phyloP scores from a whole-genome alignment of 441 rosid genomes.

The Daphne laureola region DNA sequence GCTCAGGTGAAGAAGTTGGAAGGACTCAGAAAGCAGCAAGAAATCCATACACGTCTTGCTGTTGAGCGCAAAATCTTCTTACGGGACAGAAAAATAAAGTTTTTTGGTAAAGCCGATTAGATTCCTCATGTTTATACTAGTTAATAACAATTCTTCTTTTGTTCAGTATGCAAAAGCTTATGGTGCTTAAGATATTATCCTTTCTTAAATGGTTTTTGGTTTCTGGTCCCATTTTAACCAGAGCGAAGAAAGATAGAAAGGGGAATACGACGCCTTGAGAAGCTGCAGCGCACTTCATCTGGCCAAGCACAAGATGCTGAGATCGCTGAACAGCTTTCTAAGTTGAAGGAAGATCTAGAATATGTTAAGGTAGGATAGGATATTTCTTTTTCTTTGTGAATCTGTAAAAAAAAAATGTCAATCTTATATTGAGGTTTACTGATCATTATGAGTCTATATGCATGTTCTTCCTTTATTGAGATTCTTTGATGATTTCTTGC shows the following conservation, averaged over 20 bases:
- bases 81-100: slow-evolving; percentile 82
- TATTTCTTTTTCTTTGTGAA: not conserved
- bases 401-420: not conserved
- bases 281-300: slow-evolving; percentile 72
- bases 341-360: slow-evolving; percentile 94
- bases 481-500: not conserved
- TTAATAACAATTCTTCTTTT: not conserved
- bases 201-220: not conserved
- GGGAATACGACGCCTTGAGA: slow-evolving; percentile 81
- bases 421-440: not conserved
- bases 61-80: slow-evolving; percentile 83
- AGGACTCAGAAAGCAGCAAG: slow-evolving; percentile 79
- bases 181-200: not conserved
- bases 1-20: slow-evolving; percentile 66
- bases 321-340: slow-evolving; percentile 55
- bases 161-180: not conserved
- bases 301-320: slow-evolving; percentile 63
- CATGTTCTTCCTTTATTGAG: not conserved
- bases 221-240: slow-evolving; percentile 16
- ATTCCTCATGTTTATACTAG: not conserved
- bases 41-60: slow-evolving; percentile 73
- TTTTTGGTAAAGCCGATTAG: slow-evolving; percentile 51
- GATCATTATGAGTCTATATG: not conserved
- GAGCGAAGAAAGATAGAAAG: slow-evolving; percentile 95
- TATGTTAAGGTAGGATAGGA: slow-evolving; percentile 70